Evolutionary conservation across 176 grass and related monocot genomes (phyloP), one percentile per base, ranked within the genome.

Genomic region (Zoysia pacifica): DNA sequence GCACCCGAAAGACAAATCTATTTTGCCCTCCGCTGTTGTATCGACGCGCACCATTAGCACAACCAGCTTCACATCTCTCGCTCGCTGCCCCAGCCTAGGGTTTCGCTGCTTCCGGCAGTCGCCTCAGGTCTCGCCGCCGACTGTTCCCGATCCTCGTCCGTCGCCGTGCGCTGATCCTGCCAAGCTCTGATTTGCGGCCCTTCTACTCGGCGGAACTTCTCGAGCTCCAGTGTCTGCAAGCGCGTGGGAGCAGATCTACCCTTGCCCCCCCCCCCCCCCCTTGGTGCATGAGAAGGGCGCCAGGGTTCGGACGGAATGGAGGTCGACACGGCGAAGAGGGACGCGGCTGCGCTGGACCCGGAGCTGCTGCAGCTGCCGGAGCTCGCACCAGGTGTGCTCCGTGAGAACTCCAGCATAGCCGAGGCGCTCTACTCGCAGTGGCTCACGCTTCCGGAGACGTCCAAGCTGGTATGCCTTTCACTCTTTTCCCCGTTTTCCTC

Each of bases 311-410:
- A 71, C 61, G 68, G 77, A 63, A 97, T 97, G 91, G 91, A 92
- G 75, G 91, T 91, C 82, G 93, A 96, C 51, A 82, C 74, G 43
- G 83, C 73, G 71, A 28, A 28, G 28, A 90, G 84, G 82, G 93
- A 99, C 40, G 73, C 86, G 72, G 87, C 93, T 15, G 74, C 88
- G 70, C 90, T 99, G 11, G 93, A 99, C 90, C 92, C 92, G 69
- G 97, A 99, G 84, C 90, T 99, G 59, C 83, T 99, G 61, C 97
- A 93, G 89, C 87, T 99, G 63, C 70, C 97, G 51, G 97, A 99
- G 86, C 80, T 99, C 18, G 91, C 97, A 46, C 87, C 91, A 11
- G 64, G 88, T 13, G 82, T 88, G 13, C 84, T 99, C 39, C 93
- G 87, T 42, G 93, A 95, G 60, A 99, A 87, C 72, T 87, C 93